phyloP scores from a whole-genome alignment of 495 filamentous ascomycete species.

The Corynascus novoguineensis region DNA sequence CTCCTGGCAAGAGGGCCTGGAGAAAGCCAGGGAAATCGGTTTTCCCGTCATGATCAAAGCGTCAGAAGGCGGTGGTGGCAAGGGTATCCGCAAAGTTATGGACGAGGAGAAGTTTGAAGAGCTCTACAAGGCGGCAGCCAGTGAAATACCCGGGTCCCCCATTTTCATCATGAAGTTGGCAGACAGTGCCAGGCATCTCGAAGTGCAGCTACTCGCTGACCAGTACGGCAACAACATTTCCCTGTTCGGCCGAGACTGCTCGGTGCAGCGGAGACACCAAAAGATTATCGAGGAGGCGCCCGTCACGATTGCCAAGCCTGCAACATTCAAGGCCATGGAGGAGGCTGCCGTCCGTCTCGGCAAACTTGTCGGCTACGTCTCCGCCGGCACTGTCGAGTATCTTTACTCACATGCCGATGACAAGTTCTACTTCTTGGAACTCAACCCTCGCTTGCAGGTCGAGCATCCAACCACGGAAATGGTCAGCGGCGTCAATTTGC shows the following conservation, averaged over 20 bases:
- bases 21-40: slow-evolving; percentile 82
- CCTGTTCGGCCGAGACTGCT: slow-evolving; percentile 96
- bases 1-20: slow-evolving; percentile 81
- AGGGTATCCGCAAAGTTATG: slow-evolving; percentile 97
- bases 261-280: slow-evolving; percentile 96
- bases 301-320: slow-evolving; percentile 84
- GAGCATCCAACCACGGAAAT: slow-evolving; percentile 99
- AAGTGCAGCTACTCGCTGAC: slow-evolving; percentile 95
- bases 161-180: slow-evolving; percentile 99
- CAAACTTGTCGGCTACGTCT: slow-evolving; percentile 93
- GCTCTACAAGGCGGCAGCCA: slow-evolving; percentile 91
- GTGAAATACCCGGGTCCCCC: slow-evolving; percentile 96
- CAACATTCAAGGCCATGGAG: slow-evolving; percentile 94
- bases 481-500: slow-evolving; percentile 96
- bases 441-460: slow-evolving; percentile 97
- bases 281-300: slow-evolving; percentile 99
- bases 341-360: slow-evolving; percentile 92
- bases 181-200: slow-evolving; percentile 91
- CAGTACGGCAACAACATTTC: slow-evolving; percentile 99
- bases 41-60: slow-evolving; percentile 99
- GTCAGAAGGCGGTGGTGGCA: slow-evolving; percentile 98
- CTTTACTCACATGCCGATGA: slow-evolving; percentile 97
- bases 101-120: slow-evolving; percentile 74
- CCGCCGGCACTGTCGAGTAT: slow-evolving; percentile 97
- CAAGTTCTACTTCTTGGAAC: slow-evolving; percentile 98